Percentiles rank a stretch among this genome's conserved stretches.
Evolutionary conservation across 2,329 filamentous ascomycete species (phyloP).

Genomic region (Hypoxylon sp.): DNA sequence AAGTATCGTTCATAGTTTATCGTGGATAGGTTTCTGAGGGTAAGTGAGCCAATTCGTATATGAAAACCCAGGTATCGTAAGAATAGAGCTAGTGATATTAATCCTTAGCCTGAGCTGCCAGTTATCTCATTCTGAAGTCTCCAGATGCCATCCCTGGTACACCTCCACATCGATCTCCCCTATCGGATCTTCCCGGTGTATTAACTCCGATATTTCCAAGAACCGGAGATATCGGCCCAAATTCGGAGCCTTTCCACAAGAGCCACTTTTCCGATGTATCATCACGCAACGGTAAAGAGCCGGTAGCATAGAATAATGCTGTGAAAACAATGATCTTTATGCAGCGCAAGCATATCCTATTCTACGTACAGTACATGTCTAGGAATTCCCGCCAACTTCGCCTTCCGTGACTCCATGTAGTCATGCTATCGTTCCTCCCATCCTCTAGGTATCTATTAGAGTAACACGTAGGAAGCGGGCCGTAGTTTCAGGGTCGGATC

Average conservation of each 20-base stretch:
- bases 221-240: not conserved
- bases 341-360: constrained; percentile 50
- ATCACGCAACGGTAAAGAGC: not conserved
- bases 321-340: constrained; percentile 41
- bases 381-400: constrained; percentile 47
- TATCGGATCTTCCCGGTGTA: not conserved
- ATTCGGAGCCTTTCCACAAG: not conserved
- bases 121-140: not conserved
- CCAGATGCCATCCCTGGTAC: not conserved
- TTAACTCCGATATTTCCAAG: not conserved
- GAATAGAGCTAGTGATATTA: not conserved
- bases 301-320: not conserved
- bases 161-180: not conserved
- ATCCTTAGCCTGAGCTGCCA: not conserved
- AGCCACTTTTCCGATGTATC: not conserved
- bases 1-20: not conserved
- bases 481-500: constrained; percentile 48
- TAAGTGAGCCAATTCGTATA: not conserved
- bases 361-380: constrained; percentile 54
- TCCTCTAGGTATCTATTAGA: constrained; percentile 51
- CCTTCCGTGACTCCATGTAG: constrained; percentile 53
- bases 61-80: not conserved
- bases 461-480: constrained; percentile 44
- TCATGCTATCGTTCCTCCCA: constrained; percentile 51
- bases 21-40: not conserved